Evolutionary conservation across 352 stramenopile genomes (phyloP), one percentile per base, ranked within the genome.

Genomic region (Peronospora tabacina): DNA sequence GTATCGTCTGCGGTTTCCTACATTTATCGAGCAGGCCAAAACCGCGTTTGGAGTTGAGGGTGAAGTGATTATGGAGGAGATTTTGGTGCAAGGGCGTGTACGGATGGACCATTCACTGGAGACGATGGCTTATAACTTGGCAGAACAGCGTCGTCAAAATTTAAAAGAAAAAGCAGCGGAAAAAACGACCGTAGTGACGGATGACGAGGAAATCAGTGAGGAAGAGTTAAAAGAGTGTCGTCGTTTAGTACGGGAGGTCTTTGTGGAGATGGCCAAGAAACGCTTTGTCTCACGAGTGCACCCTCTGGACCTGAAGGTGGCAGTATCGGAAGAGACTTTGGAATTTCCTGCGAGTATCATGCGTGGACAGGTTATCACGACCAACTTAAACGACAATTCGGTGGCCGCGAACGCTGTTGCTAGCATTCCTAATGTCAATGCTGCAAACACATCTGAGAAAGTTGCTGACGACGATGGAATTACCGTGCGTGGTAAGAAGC

Each of bases 211-310:
- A 53, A 85, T 87, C 17, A 71, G 53, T 16, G 81, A 90, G 13
- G 61, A 73, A n/a, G 78, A 87, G 44, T 67, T 94, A 26, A 75
- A 89, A 3, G 71, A 79, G 20, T 77, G 75, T 30, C 78, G 81
- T 24, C 61, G 66, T 16, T 38, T 59, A 17, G 70, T 94, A 40
- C 78, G 72, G 24, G 56, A 76, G 12, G 60, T 63, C n/a, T 92
- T 94, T 54, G 71, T 92, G 22, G 75, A 94, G 35, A 92, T 94
- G 83, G 82, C 82, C 53, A 94, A 94, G 62, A 87, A 87, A 58
- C 73, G 83, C 41, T 92, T 88, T 66, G 86, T 94, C 44, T 76
- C 77, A 22, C 77, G 83, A 9, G 83, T 94, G 34, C 82, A 94
- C 45, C 83, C 83, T 36, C 52, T 94, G 10, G 78, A 92, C 44